Evolutionary conservation across 805 yeast genomes (phyloP).

Genomic region (Torulaspora maleeae): DNA sequence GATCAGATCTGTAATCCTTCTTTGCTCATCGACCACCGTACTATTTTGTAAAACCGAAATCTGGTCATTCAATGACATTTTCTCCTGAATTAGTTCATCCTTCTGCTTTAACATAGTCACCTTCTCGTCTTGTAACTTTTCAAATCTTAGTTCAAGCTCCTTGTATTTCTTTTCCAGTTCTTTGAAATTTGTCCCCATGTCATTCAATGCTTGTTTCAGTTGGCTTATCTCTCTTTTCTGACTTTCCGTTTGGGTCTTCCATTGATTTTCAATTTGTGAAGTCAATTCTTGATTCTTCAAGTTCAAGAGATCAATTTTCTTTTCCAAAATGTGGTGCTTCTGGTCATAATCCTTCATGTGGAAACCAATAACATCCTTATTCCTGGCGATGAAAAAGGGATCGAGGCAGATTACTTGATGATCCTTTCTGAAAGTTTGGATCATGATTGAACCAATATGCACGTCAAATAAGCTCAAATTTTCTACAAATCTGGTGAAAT

Average conservation of each 20-base stretch:
- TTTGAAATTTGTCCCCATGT: slow-evolving; percentile 2
- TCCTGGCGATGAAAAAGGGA: slow-evolving; percentile 5
- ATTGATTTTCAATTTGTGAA: slow-evolving; percentile 15
- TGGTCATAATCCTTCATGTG: slow-evolving; percentile 11
- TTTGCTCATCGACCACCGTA: slow-evolving; percentile 7
- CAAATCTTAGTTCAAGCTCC: slow-evolving; percentile 6
- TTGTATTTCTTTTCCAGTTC: slow-evolving; percentile 4
- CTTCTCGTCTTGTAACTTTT: slow-evolving; percentile 8
- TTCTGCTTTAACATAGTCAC: slow-evolving; percentile 10
- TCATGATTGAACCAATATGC: slow-evolving; percentile 16
- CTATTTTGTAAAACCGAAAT: slow-evolving; percentile 5
- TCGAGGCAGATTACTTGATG: slow-evolving; percentile 10
- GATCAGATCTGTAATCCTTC: slow-evolving; percentile 7
- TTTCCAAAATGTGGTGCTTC: slow-evolving; percentile 3
- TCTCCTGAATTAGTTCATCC: slow-evolving; percentile 4
- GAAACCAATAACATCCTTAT: slow-evolving; percentile 16
- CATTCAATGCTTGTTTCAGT: slow-evolving; percentile 1
- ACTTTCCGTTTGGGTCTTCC: slow-evolving; percentile 12
- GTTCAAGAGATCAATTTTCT: slow-evolving; percentile 1
- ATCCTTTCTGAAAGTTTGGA: slow-evolving; percentile 5
- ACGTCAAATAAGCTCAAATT: slow-evolving; percentile 15
- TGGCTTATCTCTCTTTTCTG: slow-evolving; percentile 5
- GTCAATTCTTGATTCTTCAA: slow-evolving; percentile 3
- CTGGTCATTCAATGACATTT: slow-evolving; percentile 9
- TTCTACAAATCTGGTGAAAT: slow-evolving; percentile 10